These are phyloP conservation scores for Lecanosticta acicola DNA, from an alignment of 2,329 filamentous ascomycete species.

Conservation along the genomic window DNA sequence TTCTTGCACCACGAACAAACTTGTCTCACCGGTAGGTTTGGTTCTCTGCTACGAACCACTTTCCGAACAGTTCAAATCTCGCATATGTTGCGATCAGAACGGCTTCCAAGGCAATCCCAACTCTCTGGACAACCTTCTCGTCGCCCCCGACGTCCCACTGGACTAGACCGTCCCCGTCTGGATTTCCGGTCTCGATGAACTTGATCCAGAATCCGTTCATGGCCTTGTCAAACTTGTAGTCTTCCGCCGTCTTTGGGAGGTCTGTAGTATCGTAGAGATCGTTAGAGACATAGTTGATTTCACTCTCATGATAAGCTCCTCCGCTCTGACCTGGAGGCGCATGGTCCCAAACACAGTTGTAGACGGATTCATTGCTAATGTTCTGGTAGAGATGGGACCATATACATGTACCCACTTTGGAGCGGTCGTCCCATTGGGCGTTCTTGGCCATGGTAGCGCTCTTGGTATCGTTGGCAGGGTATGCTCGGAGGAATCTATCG, in stretches of 20 bases:
- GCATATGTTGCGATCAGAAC: too few species aligned
- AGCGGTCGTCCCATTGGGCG: conserved; percentile 23
- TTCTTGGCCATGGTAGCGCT: conserved; percentile 22
- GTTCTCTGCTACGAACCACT: too few species aligned
- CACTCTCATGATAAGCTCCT: conserved; percentile 37
- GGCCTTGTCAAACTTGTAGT: conserved; percentile 29
- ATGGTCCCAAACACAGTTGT: conserved; percentile 37
- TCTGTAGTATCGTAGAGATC: conserved; percentile 34
- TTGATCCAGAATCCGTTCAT: conserved; percentile 18
- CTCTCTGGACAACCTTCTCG: too few species aligned
- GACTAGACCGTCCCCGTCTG: conserved; percentile 1
- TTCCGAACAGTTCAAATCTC: too few species aligned
- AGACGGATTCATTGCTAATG: conserved; percentile 23
- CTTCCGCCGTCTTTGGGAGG: conserved; percentile 27
- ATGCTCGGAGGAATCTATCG: conserved; percentile 16
- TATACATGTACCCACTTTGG: conserved; percentile 25
- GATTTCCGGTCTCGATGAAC: conserved; percentile 8
- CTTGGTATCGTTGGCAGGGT: conserved; percentile 20
- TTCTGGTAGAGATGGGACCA: conserved; percentile 24
- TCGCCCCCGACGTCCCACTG: too few species aligned
- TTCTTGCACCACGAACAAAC: too few species aligned
- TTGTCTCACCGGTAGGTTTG: too few species aligned
- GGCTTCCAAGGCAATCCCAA: too few species aligned
- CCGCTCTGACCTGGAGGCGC: conserved; percentile 33
- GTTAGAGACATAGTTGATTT: conserved; percentile 38